phyloP scores from a whole-genome alignment of 257 asterid genomes.

The Penstemon davidsonii region DNA sequence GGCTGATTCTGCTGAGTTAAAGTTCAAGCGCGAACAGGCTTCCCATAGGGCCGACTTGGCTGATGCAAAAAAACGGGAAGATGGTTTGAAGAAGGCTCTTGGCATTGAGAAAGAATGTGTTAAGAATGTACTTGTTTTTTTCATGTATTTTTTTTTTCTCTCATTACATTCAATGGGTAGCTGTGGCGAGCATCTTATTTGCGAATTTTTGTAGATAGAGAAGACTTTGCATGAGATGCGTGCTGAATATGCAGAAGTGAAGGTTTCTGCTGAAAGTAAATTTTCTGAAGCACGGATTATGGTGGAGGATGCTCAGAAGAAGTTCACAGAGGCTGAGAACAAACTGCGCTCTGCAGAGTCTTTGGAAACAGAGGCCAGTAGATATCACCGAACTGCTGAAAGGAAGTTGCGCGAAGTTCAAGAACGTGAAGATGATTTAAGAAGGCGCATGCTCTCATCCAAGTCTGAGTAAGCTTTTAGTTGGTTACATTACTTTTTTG shows the following conservation, averaged over 20 bases:
- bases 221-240: slow-evolving; percentile 98
- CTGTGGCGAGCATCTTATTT: slow-evolving; percentile 20
- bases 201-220: slow-evolving; percentile 60
- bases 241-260: slow-evolving; percentile 83
- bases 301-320: slow-evolving; percentile 73
- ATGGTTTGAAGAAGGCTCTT: slow-evolving; percentile 75
- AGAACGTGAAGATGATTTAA: slow-evolving; percentile 91
- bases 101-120: slow-evolving; percentile 96
- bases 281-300: slow-evolving; percentile 64
- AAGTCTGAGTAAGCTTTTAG: slow-evolving; percentile 73
- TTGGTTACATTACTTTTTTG: slow-evolving; percentile 20
- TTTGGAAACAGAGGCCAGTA: slow-evolving; percentile 82
- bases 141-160: neutral
- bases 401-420: slow-evolving; percentile 90
- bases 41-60: slow-evolving; percentile 60
- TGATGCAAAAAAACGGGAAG: slow-evolving; percentile 78
- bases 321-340: slow-evolving; percentile 65
- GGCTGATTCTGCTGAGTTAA: slow-evolving; percentile 69
- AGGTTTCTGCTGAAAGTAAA: slow-evolving; percentile 73
- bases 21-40: slow-evolving; percentile 59
- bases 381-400: slow-evolving; percentile 78
- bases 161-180: slow-evolving; percentile 10
- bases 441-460: slow-evolving; percentile 65
- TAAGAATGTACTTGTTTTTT: slow-evolving; percentile 53
- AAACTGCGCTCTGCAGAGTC: slow-evolving; percentile 74